Evolutionary conservation across 306 rosid species (phyloP), one percentile per base, ranked within the genome.

Genomic region (Prunus davidiana): DNA sequence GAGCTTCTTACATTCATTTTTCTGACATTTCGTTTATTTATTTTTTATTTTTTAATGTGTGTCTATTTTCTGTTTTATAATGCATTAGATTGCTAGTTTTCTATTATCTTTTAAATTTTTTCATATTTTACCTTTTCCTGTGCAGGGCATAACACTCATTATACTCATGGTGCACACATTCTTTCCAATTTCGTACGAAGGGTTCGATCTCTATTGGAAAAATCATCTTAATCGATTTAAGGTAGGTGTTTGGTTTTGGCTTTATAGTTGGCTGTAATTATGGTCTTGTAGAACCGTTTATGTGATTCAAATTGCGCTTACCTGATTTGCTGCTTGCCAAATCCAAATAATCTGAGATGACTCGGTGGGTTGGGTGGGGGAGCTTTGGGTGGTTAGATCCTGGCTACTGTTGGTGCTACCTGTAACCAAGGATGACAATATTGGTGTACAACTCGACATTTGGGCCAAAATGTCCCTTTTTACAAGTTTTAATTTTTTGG

Each of bases 151-250:
- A 82, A 51, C 91, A 67, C 84, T 95, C 74, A 12, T 86, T 82
- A 69, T 95, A 73, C 86, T 95, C 57, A 25, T 82, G 58, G 51
- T 88, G 56, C 97, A 95, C 83, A 87, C 76, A 47, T 84, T 87
- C 87, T 95, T 86, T 82, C 99, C 97, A 32, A 73, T 95, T 81
- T 82, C 87, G 14, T 92, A 87, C 1, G 97, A 92, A 81, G 99
- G 99, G 67, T 55, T 72, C 76, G 52, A 11, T 45, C 87, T 94
- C 77, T 91, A 55, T 83, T 90, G 97, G 97, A 92, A 72, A 83
- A 87, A 67, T 66, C 50, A 58, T 73, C 58, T 90, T 72, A 90
- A 88, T 82, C 82, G 32, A 41, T 81, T 95, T 77, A 92, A 90
- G 99, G 99, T 92, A 84, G 24, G 76, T 57, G 24, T 57, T 55